Conservation (phyloP, 306 rosid species). For the Hippophae rhamnoides region DNA sequence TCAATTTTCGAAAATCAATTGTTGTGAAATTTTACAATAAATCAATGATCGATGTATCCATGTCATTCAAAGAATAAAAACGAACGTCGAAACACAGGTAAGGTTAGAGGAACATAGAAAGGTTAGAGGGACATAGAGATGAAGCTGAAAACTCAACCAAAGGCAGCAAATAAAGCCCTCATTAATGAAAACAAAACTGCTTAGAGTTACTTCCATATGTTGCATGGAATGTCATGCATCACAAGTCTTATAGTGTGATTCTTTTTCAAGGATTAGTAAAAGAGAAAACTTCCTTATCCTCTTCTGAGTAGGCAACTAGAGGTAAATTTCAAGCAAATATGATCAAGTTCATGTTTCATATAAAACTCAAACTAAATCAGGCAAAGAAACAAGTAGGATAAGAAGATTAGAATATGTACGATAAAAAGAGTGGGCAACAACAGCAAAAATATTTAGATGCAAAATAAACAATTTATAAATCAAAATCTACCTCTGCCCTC, state of each 20-base stretch:
- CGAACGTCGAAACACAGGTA: neutral
- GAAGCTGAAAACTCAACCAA: neutral
- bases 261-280: neutral
- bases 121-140: neutral
- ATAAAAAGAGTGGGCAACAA: neutral
- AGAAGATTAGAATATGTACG: neutral
- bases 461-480: neutral
- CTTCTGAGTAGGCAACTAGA: neutral
- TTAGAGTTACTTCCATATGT: neutral
- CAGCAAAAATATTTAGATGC: neutral
- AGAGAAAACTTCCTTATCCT: neutral
- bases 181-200: neutral
- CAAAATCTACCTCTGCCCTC: slow-evolving; percentile 52
- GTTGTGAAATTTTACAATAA: neutral
- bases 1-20: too few species aligned
- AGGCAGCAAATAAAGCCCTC: neutral
- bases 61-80: neutral
- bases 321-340: neutral
- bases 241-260: neutral
- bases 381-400: too few species aligned
- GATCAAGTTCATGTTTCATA: neutral
- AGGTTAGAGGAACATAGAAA: too few species aligned
- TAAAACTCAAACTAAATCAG: slow-evolving; percentile 1
- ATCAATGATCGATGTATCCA: slow-evolving; percentile 1
- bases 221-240: neutral